Percentiles rank a stretch among this genome's conserved stretches.
phyloP scores from a whole-genome alignment of 768 basidiomycete species.

The Asterophora parasitica region DNA sequence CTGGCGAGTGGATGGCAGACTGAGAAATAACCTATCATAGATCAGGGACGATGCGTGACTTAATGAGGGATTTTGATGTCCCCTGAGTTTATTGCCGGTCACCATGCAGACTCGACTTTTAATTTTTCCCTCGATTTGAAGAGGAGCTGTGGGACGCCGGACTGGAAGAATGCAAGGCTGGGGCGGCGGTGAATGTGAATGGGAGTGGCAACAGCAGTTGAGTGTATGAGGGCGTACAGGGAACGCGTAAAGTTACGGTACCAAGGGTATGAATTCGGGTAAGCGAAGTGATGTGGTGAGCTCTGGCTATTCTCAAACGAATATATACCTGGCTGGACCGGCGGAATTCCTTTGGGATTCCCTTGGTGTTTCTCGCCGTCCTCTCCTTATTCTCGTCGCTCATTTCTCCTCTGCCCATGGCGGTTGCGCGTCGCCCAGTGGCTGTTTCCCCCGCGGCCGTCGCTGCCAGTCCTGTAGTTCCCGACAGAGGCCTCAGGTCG shows the following conservation, averaged over 20 bases:
- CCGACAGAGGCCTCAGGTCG: slow-evolving; percentile 42
- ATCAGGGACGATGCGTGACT: slow-evolving; percentile 1
- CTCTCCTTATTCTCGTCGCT: not conserved
- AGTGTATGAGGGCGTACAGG: slow-evolving; percentile 9
- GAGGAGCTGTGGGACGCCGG: no score
- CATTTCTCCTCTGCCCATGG: slow-evolving; percentile 8
- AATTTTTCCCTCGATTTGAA: not conserved
- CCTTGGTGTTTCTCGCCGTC: not conserved
- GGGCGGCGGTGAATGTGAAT: no score
- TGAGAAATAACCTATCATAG: not conserved
- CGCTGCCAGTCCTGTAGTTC: slow-evolving; percentile 30
- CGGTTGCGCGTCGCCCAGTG: slow-evolving; percentile 15
- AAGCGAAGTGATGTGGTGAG: not conserved
- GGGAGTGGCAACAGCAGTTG: no score
- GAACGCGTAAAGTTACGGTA: not conserved
- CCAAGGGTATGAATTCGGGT: not conserved
- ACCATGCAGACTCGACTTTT: not conserved
- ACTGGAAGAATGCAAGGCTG: no score
- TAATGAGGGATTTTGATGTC: not conserved
- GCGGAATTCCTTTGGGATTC: not conserved
- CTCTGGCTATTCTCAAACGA: no score
- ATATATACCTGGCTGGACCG: not conserved
- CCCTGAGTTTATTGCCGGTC: slow-evolving; percentile 7
- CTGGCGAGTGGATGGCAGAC: no score
- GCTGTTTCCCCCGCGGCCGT: slow-evolving; percentile 31